Base-by-base conservation (phyloP, 2,329 filamentous ascomycete genomes). In the Pseudohalonectria lignicola region DNA sequence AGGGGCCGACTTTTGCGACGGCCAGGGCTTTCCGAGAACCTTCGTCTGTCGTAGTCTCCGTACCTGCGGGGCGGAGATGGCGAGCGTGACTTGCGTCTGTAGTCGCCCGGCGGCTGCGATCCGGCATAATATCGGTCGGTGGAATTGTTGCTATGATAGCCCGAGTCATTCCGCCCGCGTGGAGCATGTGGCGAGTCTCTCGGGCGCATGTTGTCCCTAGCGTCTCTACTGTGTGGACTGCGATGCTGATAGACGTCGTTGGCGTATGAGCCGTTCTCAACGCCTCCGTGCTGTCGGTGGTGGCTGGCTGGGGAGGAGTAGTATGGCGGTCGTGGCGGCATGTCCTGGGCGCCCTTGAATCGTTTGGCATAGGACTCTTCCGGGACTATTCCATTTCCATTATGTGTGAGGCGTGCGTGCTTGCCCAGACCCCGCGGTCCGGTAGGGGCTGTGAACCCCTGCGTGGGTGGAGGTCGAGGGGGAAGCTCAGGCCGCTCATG, bases 141-240 rank as follows among this genome's bases (percentile, higher is more conserved):
- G 4, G 51, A 49, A 15, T 50, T 45, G 15, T 47, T 48, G 23
- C 52, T 52, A 7, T 52, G 46, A 37, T 53, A 54, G 20, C 52
- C 52, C 25, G 50, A 53, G 26, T 54, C 51, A 16, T 52, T 46
- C 4, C 46, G 48, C 31, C 39, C 36, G 23, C 47, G 45, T 2
- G 39, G 21, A 18, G 38, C 41, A 4, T 41, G 36, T 7, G 45
- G 34, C 7, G 36, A 33, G 15, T 36, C 39, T 20, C 31, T 37
- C 9, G 36, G 21, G 11, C 11, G 36, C 9, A 15, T 16, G 15
- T 36, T 15, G 10, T 17, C 36, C 15, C 35, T 30, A 18, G n/a
- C 31, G 15, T 19, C 15, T 17, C 15, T 4, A 5, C 19, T 15
- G 31, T 17, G 31, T 19, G 31, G 11, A 3, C 15, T 5, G 6